These are phyloP conservation scores for Alternaria sp. DNA, from an alignment of 2,329 filamentous ascomycete genomes.

Conservation along the genomic window DNA sequence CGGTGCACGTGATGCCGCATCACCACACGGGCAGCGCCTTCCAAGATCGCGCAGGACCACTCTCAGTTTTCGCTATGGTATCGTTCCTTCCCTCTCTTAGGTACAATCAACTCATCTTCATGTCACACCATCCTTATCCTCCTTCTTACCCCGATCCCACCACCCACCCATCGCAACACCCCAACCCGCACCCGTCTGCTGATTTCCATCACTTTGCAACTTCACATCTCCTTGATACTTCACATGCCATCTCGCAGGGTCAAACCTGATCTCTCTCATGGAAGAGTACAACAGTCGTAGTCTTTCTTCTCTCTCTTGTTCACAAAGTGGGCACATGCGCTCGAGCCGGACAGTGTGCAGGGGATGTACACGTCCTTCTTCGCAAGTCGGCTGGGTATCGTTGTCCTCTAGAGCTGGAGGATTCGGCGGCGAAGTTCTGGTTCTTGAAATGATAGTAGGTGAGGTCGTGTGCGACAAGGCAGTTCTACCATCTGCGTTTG, in stretches of 20 bases:
- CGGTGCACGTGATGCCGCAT: conserved; percentile 15
- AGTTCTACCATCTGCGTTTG: not conserved
- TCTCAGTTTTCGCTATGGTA: not conserved
- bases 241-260: conserved; percentile 7
- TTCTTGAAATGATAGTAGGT: not conserved
- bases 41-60: not conserved
- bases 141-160: conserved; percentile 4
- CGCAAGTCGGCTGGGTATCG: not conserved
- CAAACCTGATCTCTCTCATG: not conserved
- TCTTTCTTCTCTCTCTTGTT: conserved; percentile 8
- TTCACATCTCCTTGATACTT: conserved; percentile 8
- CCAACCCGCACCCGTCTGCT: not conserved
- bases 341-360: conserved; percentile 4
- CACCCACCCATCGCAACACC: conserved; percentile 7
- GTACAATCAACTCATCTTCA: not conserved
- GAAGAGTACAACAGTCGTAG: not conserved
- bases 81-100: not conserved
- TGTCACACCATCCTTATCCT: conserved; percentile 1
- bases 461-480: not conserved
- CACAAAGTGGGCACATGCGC: conserved; percentile 5
- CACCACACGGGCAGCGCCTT: not conserved
- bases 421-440: not conserved
- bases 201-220: not conserved
- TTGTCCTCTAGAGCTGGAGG: not conserved
- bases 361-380: conserved; percentile 4